Base-by-base conservation (phyloP, 805 yeast species). In the Candida sphagnicola region DNA sequence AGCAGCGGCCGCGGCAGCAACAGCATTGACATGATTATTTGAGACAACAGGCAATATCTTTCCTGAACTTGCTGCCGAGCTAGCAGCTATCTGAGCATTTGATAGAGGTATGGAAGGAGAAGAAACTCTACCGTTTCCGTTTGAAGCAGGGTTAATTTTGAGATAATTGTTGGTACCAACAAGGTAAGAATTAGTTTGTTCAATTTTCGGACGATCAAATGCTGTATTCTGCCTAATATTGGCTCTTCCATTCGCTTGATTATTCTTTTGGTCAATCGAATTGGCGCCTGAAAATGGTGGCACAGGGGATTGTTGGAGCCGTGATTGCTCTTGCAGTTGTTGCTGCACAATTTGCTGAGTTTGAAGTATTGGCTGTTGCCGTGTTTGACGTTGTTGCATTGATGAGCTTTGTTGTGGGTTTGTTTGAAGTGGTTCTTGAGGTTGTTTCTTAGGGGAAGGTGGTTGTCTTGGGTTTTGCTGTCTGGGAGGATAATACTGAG, bases 181-280 rank as follows among this genome's bases (percentile, higher is more conserved):
- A 5, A 21, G 28, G n/a, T 33, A 33, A 21, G 13, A 19, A 8
- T 13, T n/a, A 11, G 17, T 14, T 16, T 24, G 30, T 10, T 32
- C 19, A 18, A 26, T 13, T n/a, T 16, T 15, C 4, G 21, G 34
- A 16, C 31, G 33, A 5, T 50, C 53, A 37, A 53, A 54, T 1
- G 56, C 56, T 5, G 59, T 53, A 15, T 51, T 51, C 8, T 37
- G 32, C 6, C 55, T 36, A 21, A 51, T 36, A 33, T 50, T 49
- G 4, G 8, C 26, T 17, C 19, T 14, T 8, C 28, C 35, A 33
- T 21, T 21, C 4, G 28, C 5, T 8, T 13, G 6, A 8, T 8
- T 26, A 26, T 13, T 13, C 5, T 26, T 26, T 13, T 8, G 6
- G 8, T 26, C 24, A 10, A 21, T 10, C 6, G 24, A 6, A 21